These are phyloP conservation scores for Incumbomyces lentus DNA, from an alignment of 2,329 filamentous ascomycete species.

Conservation along the genomic window DNA sequence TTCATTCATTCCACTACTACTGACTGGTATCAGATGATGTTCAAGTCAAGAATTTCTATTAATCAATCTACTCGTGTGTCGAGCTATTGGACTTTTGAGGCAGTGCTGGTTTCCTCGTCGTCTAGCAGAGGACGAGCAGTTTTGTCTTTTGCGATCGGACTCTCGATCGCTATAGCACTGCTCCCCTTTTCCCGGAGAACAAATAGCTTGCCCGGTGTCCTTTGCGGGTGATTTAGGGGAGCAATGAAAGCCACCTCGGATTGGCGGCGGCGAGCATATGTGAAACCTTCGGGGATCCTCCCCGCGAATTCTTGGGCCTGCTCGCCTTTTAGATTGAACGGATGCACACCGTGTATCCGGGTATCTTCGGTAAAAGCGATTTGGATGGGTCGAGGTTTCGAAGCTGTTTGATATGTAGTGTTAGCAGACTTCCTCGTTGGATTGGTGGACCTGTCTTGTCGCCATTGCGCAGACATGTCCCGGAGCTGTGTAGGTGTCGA, in stretches of 20 bases:
- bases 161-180: not conserved
- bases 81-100: no score
- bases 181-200: not conserved
- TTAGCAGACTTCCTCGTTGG: no score
- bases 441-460: no score
- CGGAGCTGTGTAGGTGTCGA: no score
- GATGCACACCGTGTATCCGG: not conserved
- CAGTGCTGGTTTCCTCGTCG: no score
- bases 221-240: not conserved
- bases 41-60: no score
- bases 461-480: no score
- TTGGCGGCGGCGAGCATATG: not conserved
- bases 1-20: no score
- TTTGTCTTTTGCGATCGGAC: not conserved
- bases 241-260: not conserved
- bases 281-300: not conserved
- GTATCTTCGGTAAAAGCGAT: constrained; percentile 1
- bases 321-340: not conserved
- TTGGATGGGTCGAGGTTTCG: not conserved
- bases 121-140: no score
- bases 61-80: no score
- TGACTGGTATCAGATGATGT: no score
- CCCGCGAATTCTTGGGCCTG: not conserved
- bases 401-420: no score
- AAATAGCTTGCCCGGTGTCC: not conserved